phyloP scores from a whole-genome alignment of 345 rosid genomes.

The Noccaea bulbosa region DNA sequence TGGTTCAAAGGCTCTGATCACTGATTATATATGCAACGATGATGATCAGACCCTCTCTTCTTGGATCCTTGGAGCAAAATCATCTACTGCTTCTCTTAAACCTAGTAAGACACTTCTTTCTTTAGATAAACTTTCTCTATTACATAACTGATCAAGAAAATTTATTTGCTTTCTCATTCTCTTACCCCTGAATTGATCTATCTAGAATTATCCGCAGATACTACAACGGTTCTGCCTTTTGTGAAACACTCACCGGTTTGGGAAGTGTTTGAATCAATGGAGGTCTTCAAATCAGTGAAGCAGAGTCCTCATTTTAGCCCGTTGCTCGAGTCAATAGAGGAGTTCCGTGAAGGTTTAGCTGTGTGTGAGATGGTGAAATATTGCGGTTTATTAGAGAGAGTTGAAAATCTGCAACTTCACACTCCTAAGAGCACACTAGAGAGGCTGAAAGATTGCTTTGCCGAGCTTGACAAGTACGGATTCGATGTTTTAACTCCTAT shows the following conservation, averaged over 20 bases:
- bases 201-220: conserved; percentile 6
- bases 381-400: conserved; percentile 55
- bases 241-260: conserved; percentile 58
- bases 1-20: conserved; percentile 6
- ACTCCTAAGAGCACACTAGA: conserved; percentile 46
- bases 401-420: conserved; percentile 44
- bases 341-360: conserved; percentile 72
- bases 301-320: conserved; percentile 74
- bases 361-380: conserved; percentile 66
- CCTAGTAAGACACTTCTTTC: conserved; percentile 23
- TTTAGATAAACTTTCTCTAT: background rate
- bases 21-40: conserved; percentile 6
- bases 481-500: conserved; percentile 52
- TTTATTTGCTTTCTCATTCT: background rate
- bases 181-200: background rate
- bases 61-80: conserved; percentile 50
- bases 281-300: conserved; percentile 50
- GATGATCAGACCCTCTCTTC: conserved; percentile 47
- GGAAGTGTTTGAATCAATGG: conserved; percentile 62
- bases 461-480: conserved; percentile 61
- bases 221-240: conserved; percentile 45
- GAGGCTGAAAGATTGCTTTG: conserved; percentile 54
- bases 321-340: conserved; percentile 54
- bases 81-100: background rate
- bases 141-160: background rate